Evolutionary conservation across 1,284 basidiomycete species (phyloP).

Genomic region (Cutaneotrichosporon cavernicola): DNA sequence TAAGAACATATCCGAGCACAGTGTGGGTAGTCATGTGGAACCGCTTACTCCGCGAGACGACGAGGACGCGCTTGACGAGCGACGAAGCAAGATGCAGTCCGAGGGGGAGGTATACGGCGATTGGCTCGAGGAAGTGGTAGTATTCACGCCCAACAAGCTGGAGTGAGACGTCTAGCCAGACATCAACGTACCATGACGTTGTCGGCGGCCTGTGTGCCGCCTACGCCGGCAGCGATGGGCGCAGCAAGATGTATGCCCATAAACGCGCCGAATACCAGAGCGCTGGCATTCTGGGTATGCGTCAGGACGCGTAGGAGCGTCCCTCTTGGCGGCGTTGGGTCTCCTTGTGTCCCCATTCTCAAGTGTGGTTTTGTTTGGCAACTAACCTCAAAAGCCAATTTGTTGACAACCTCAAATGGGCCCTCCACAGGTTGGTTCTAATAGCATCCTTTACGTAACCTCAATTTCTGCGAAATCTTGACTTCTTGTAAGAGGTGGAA

Average conservation of each 20-base stretch:
- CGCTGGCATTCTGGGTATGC: constrained; percentile 46
- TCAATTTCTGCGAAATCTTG: constrained; percentile 4
- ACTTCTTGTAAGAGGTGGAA: too few relatives aligned
- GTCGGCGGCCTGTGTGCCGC: constrained; percentile 39
- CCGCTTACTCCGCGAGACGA: constrained; percentile 20
- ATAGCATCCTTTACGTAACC: constrained; percentile 1
- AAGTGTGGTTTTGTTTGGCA: background rate
- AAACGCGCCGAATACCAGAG: constrained; percentile 45
- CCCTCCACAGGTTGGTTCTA: background rate
- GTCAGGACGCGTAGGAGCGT: constrained; percentile 41
- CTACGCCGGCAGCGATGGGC: constrained; percentile 42
- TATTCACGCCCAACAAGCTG: constrained; percentile 45
- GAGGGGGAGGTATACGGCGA: constrained; percentile 41
- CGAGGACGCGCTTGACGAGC: constrained; percentile 29
- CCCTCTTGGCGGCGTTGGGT: constrained; percentile 7
- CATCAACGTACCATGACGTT: constrained; percentile 39
- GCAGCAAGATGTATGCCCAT: constrained; percentile 44
- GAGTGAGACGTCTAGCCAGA: background rate
- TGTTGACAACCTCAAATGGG: too few relatives aligned
- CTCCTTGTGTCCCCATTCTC: background rate
- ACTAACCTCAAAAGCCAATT: too few relatives aligned
- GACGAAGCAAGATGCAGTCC: constrained; percentile 39
- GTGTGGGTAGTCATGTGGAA: constrained; percentile 26
- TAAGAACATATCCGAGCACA: constrained; percentile 35
- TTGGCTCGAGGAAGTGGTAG: constrained; percentile 44